phyloP scores from a whole-genome alignment of 2,329 filamentous ascomycete genomes.

The Aspergillus terreus region DNA sequence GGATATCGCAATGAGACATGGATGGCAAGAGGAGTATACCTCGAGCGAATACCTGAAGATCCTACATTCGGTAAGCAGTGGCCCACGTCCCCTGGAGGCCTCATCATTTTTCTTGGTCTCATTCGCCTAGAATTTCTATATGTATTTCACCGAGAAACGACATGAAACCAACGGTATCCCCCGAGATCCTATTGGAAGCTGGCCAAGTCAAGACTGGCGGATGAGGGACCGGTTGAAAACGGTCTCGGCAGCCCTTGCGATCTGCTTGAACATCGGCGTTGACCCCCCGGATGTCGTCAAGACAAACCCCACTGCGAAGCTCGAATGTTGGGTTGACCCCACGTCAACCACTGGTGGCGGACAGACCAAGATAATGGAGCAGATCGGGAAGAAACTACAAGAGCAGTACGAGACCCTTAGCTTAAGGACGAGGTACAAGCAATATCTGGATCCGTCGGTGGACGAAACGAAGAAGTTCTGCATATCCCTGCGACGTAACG shows the following conservation, averaged over 20 bases:
- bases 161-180: conserved; percentile 92
- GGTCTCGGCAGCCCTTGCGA: conserved; percentile 86
- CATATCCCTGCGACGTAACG: conserved; percentile 80
- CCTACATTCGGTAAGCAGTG: conserved; percentile 66
- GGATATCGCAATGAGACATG: conserved; percentile 66
- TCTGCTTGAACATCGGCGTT: conserved; percentile 95
- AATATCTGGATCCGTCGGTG: conserved; percentile 91
- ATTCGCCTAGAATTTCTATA: conserved; percentile 80
- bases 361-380: conserved; percentile 77
- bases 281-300: conserved; percentile 96
- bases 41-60: conserved; percentile 85
- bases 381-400: conserved; percentile 94
- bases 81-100: not conserved
- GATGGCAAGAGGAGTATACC: conserved; percentile 88
- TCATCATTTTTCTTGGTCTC: conserved; percentile 4
- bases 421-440: conserved; percentile 93
- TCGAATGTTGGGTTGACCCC: conserved; percentile 97
- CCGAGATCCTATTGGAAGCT: conserved; percentile 54
- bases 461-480: conserved; percentile 98
- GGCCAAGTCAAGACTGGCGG: conserved; percentile 82
- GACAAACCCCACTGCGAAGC: conserved; percentile 85
- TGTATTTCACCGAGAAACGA: conserved; percentile 98
- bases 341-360: conserved; percentile 71
- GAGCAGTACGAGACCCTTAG: conserved; percentile 94
- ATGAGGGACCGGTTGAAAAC: conserved; percentile 97